These are phyloP conservation scores for Lactarius evosmus DNA, from an alignment of 768 basidiomycete genomes.

Conservation along the genomic window DNA sequence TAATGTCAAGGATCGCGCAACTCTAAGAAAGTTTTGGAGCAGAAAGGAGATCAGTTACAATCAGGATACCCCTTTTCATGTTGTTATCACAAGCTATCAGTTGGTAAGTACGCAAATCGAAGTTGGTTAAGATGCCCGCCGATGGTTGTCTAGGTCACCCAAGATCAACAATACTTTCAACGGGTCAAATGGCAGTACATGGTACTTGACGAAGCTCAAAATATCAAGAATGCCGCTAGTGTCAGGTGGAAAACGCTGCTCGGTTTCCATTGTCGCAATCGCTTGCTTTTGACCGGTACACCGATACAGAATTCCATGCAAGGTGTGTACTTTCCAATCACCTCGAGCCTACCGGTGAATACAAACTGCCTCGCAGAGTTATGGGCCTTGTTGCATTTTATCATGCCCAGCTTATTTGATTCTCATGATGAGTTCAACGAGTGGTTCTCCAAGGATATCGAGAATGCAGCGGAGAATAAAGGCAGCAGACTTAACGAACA, in stretches of 20 bases:
- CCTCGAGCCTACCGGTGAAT: background rate
- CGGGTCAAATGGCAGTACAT: slow-evolving; percentile 99
- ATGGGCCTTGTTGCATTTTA: slow-evolving; percentile 98
- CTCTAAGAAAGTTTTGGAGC: slow-evolving; percentile 96
- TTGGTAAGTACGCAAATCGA: slow-evolving; percentile 50
- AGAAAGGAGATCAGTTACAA: slow-evolving; percentile 95
- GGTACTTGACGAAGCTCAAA: slow-evolving; percentile 99
- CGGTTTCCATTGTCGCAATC: slow-evolving; percentile 93
- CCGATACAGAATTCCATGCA: slow-evolving; percentile 99
- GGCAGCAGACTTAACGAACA: slow-evolving; percentile 91
- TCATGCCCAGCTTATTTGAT: slow-evolving; percentile 99
- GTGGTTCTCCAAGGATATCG: slow-evolving; percentile 99
- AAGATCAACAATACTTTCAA: slow-evolving; percentile 98
- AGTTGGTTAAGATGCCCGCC: background rate
- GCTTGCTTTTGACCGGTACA: slow-evolving; percentile 92
- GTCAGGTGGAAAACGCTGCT: slow-evolving; percentile 97
- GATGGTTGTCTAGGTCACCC: slow-evolving; percentile 60
- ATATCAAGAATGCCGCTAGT: slow-evolving; percentile 96
- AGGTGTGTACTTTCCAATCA: slow-evolving; percentile 47
- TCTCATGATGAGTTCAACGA: slow-evolving; percentile 99
- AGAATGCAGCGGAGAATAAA: slow-evolving; percentile 90
- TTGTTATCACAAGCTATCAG: slow-evolving; percentile 96
- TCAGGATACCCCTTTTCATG: slow-evolving; percentile 93
- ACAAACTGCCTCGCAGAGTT: slow-evolving; percentile 56
- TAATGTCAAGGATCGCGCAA: slow-evolving; percentile 91